Base-by-base conservation (phyloP, 2,329 filamentous ascomycete genomes). In the Fusarium euwallaceae region DNA sequence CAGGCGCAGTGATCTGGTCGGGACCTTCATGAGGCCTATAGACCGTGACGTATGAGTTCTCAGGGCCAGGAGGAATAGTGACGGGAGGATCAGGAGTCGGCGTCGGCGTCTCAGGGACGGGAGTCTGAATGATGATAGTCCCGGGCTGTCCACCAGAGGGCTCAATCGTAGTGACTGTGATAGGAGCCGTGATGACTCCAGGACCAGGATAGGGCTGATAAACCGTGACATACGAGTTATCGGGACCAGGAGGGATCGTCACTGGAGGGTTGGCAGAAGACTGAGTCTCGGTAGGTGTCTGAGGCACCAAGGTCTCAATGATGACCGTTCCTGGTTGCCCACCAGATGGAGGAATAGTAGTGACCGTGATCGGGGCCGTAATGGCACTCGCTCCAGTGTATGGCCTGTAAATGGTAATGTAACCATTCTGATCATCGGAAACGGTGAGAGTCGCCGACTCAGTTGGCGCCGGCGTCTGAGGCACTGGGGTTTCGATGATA, bases 361-460 rank as follows among this genome's bases (percentile, higher is more conserved):
- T 74, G 8, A 74, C 62, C 9, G 71, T 74, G 12, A 74, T 58
- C 2, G 71, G 68, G 12, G 68, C 58, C 6, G 64, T 60, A 11
- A 74, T 74, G 10, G 45, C 55, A 3, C 43, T 61, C 22, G 68
- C 58, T 24, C 72, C 72, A n/a, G 68, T 61, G 63, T 74, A 59
- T 9, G 72, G 72, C 32, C 69, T 70, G 43, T 67, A 74, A 7
- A 74, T 37, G 6, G 72, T 74, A 36, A 74, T 59, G 39, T 74
- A 74, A 2, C 61, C 65, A 20, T 51, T 43, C 4, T 64, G 12
- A 8, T 62, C 61, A 10, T 62, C 61, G 12, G 72, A 60, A 10
- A 72, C 61, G 6, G 72, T 75, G 7, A 73, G 62, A 6, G 61
- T 29, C 3, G 48, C 55, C 22, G 71, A 53, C 27, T 60, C 45